Conservation (phyloP, 176 grass and related monocot genomes). For the Cenchrus fungigraminus region DNA sequence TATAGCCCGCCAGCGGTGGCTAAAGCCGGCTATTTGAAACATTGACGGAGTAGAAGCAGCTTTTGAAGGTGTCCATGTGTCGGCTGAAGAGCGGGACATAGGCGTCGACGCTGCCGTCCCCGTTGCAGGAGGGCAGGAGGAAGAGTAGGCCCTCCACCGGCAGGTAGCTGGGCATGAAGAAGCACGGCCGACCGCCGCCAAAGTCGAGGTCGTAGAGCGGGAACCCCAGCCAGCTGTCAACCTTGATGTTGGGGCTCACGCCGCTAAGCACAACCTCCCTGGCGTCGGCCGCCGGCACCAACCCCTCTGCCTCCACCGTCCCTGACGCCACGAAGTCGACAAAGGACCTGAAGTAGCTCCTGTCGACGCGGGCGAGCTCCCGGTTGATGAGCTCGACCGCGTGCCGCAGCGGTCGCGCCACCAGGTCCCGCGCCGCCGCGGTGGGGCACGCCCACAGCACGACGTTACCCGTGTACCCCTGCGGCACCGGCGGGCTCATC, state of each 20-base stretch:
- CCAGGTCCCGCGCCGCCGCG: not conserved
- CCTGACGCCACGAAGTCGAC: not conserved
- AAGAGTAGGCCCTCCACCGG: constrained; percentile 29
- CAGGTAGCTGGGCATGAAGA: constrained; percentile 48
- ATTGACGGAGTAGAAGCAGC: constrained; percentile 1
- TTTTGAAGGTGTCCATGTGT: constrained; percentile 22
- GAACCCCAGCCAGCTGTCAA: constrained; percentile 1
- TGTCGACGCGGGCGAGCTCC: not conserved
- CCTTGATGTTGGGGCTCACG: not conserved
- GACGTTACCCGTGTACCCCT: not conserved
- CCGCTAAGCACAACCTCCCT: not conserved
- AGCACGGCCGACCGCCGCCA: constrained; percentile 27
- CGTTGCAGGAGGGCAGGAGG: constrained; percentile 31
- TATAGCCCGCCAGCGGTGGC: too few species aligned
- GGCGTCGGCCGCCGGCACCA: not conserved
- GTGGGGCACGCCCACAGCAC: not conserved
- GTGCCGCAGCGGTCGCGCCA: not conserved
- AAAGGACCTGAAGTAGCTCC: not conserved
- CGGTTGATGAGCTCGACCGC: not conserved
- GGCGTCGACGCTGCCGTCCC: constrained; percentile 48
- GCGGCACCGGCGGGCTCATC: not conserved
- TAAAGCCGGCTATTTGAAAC: too few species aligned
- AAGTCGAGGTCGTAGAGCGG: constrained; percentile 44
- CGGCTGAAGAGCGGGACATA: constrained; percentile 20
- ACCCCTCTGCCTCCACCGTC: not conserved